phyloP scores from a whole-genome alignment of 108 stramenopile genomes.

The Skeletonema potamos region DNA sequence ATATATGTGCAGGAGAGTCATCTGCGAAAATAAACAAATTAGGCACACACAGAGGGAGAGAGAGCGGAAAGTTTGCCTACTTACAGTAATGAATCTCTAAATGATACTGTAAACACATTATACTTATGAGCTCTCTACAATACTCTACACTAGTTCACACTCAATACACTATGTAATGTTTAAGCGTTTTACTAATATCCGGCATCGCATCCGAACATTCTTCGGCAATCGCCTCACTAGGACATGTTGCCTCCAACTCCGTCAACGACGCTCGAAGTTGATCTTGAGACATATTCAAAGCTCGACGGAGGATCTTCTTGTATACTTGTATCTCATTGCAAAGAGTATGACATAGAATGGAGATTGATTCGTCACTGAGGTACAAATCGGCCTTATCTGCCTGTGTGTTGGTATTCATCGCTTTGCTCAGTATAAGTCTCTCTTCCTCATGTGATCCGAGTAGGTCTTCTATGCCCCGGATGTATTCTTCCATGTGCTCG shows the following conservation, averaged over 20 bases:
- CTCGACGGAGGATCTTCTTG: conserved; percentile 23
- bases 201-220: not conserved
- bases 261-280: not conserved
- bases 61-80: no score
- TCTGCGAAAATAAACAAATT: no score
- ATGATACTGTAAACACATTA: no score
- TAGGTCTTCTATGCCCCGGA: not conserved
- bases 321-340: conserved; percentile 58
- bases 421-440: not conserved
- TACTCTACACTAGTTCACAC: no score
- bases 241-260: not conserved
- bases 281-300: not conserved
- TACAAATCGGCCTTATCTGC: conserved; percentile 4
- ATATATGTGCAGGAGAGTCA: no score
- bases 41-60: no score
- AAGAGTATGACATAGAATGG: conserved; percentile 31
- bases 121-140: no score
- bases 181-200: not conserved
- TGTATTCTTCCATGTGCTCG: not conserved
- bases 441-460: not conserved
- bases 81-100: no score
- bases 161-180: not conserved
- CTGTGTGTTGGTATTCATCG: not conserved
- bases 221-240: not conserved
- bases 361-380: conserved; percentile 32